phyloP scores from a whole-genome alignment of 2,329 filamentous ascomycete species.

The Aureobasidium sp. region DNA sequence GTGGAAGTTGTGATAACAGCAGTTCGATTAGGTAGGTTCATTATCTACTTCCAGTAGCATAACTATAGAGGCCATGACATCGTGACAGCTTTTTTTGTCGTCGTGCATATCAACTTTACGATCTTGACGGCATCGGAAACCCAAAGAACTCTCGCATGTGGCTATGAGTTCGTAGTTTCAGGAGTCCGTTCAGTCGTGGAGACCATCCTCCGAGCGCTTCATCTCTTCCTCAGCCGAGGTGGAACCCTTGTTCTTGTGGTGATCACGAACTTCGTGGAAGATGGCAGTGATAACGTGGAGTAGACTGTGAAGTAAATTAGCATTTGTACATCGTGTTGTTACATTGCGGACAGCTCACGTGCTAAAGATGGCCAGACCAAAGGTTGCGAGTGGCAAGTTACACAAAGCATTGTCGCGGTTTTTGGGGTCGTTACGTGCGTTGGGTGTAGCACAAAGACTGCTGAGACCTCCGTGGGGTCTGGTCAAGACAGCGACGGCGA shows the following conservation, averaged over 20 bases:
- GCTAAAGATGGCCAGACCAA: slow-evolving; percentile 37
- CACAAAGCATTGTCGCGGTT: slow-evolving; percentile 25
- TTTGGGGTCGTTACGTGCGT: background rate
- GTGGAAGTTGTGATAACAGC: no score
- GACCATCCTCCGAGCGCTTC: background rate
- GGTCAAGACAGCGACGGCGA: slow-evolving; percentile 35
- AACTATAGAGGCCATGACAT: background rate
- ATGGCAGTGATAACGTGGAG: slow-evolving; percentile 35
- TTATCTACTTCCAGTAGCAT: background rate
- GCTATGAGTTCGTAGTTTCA: background rate
- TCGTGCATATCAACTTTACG: background rate
- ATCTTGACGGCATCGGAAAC: background rate
- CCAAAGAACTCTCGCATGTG: background rate
- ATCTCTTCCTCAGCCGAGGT: background rate
- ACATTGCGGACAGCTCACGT: slow-evolving; percentile 20
- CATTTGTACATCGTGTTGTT: no score
- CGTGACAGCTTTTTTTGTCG: background rate
- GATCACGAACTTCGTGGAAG: slow-evolving; percentile 31
- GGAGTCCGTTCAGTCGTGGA: background rate
- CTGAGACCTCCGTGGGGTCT: slow-evolving; percentile 15
- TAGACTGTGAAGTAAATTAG: slow-evolving; percentile 14
- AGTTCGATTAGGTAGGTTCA: background rate
- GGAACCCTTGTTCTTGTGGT: slow-evolving; percentile 12
- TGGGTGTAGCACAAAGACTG: background rate
- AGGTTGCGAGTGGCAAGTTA: slow-evolving; percentile 35